These are phyloP conservation scores for Thraustochytrium sp. DNA, from an alignment of 352 stramenopile genomes.

Conservation along the genomic window DNA sequence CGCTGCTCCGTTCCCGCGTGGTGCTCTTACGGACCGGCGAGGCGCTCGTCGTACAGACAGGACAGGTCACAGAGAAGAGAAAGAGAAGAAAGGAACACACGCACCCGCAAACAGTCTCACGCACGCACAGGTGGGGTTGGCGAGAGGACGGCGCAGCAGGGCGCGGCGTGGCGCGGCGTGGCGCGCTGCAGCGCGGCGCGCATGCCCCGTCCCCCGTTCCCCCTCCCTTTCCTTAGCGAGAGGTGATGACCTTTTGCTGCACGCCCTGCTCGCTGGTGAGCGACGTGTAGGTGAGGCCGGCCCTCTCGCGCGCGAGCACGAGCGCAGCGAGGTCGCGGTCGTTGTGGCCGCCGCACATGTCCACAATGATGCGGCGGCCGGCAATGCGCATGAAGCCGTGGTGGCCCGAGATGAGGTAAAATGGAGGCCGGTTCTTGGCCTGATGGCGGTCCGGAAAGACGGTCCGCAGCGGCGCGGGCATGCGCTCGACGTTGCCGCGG, in stretches of 20 bases:
- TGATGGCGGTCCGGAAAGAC: background rate
- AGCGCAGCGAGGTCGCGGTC: conserved; percentile 18
- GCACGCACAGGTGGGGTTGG: too few species aligned
- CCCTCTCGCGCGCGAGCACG: background rate
- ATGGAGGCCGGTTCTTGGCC: background rate
- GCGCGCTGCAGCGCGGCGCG: too few species aligned
- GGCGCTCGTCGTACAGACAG: too few species aligned
- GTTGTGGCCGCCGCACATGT: conserved; percentile 2
- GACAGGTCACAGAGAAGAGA: too few species aligned
- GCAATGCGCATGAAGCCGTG: conserved; percentile 20
- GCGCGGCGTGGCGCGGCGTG: too few species aligned
- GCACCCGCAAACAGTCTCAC: too few species aligned
- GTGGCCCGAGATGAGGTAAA: conserved; percentile 24
- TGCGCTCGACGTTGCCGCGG: conserved; percentile 18
- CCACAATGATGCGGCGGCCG: background rate
- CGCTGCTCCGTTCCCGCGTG: too few species aligned
- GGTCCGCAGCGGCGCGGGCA: background rate
- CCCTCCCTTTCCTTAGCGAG: too few species aligned
- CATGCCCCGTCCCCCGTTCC: too few species aligned
- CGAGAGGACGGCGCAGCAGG: too few species aligned
- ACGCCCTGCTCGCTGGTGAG: conserved; percentile 8
- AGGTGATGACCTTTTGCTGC: conserved; percentile 26
- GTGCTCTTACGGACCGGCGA: too few species aligned
- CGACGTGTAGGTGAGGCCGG: background rate
- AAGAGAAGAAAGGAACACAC: too few species aligned